Conservation (phyloP, 2,329 filamentous ascomycete genomes). For the Aspergillus fischeri region DNA sequence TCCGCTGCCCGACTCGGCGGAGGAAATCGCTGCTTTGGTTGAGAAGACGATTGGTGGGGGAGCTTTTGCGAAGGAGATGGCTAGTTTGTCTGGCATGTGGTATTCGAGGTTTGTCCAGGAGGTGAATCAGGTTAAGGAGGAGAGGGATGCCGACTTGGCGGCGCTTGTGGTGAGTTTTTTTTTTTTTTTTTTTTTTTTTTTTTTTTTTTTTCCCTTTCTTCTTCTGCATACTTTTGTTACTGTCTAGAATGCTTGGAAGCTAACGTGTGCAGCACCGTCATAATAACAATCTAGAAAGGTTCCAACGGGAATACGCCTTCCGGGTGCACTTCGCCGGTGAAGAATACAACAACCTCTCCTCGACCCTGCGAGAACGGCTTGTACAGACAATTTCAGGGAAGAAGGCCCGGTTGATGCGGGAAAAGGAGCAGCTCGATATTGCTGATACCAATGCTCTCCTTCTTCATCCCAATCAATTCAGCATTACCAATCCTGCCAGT, state of each 20-base stretch:
- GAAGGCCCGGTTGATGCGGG: conserved; percentile 54
- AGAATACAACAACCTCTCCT: conserved; percentile 57
- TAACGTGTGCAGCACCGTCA: conserved; percentile 50
- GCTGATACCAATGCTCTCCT: conserved; percentile 63
- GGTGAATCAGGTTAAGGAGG: conserved; percentile 82
- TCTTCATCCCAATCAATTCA: conserved; percentile 63
- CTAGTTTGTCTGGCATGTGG: conserved; percentile 65
- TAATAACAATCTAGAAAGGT: conserved; percentile 51
- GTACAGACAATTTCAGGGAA: conserved; percentile 56
- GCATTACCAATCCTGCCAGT: conserved; percentile 60
- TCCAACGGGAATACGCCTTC: conserved; percentile 55
- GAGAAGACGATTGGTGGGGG: conserved; percentile 52
- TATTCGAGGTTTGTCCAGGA: conserved; percentile 83
- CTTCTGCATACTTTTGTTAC: not conserved
- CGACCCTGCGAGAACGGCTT: conserved; percentile 59
- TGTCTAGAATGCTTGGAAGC: not conserved
- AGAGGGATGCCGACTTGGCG: conserved; percentile 77
- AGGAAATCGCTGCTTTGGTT: conserved; percentile 64
- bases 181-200: conserved; percentile 7
- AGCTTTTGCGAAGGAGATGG: conserved; percentile 66
- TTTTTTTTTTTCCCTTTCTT: not conserved
- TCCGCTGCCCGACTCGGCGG: conserved; percentile 61
- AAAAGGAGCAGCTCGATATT: conserved; percentile 65
- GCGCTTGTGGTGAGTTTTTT: conserved; percentile 66
- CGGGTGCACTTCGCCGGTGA: conserved; percentile 59